These are phyloP conservation scores for Melocanna baccifera DNA, from an alignment of 176 grass and related monocot genomes.

Conservation along the genomic window DNA sequence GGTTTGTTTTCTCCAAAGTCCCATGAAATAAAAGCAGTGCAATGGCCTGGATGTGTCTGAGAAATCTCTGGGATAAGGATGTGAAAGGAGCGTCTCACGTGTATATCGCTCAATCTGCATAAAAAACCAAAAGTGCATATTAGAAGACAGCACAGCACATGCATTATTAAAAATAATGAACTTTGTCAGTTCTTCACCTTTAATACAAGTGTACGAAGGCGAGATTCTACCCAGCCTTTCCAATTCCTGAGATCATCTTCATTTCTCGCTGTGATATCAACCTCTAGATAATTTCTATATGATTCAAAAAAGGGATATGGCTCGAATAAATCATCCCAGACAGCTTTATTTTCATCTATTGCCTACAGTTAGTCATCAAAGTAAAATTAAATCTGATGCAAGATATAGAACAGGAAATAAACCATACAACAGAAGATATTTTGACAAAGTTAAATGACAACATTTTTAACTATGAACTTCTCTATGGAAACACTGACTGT, in stretches of 20 bases:
- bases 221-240: constrained; percentile 97
- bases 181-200: constrained; percentile 54
- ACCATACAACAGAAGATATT: not conserved
- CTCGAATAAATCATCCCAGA: constrained; percentile 67
- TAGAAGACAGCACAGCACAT: not conserved
- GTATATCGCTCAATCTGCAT: constrained; percentile 73
- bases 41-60: constrained; percentile 55
- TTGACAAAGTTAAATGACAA: not conserved
- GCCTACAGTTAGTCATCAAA: constrained; percentile 49
- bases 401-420: not conserved
- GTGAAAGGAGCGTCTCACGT: constrained; percentile 65
- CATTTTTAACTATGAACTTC: not conserved
- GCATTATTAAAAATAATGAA: constrained; percentile 13
- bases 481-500: not conserved
- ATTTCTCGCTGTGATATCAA: constrained; percentile 70
- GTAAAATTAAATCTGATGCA: not conserved
- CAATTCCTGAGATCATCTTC: constrained; percentile 88
- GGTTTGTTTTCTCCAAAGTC: constrained; percentile 73
- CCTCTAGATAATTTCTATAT: constrained; percentile 80
- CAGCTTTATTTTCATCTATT: constrained; percentile 67
- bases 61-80: constrained; percentile 75
- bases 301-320: constrained; percentile 89
- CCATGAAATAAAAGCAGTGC: constrained; percentile 80
- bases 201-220: constrained; percentile 76
- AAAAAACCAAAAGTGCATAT: not conserved